phyloP scores from a whole-genome alignment of 202 grass and related monocot genomes.

The Eragrostis tef region DNA sequence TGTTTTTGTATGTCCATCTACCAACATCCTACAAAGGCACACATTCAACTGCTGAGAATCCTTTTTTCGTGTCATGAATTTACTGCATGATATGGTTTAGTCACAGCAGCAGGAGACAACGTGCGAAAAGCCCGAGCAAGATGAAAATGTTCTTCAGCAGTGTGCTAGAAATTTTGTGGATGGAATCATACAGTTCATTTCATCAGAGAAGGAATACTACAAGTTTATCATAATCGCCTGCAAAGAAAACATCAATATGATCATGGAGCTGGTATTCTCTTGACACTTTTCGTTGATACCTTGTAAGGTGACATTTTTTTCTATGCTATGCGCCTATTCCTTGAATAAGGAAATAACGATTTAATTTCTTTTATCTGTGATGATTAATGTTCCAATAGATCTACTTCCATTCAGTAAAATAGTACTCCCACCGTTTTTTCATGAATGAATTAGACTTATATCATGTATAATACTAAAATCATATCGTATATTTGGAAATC shows the following conservation, averaged over 20 bases:
- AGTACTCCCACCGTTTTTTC: neutral
- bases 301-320: neutral
- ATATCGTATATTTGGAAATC: neutral
- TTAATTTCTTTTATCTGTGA: neutral
- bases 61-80: neutral
- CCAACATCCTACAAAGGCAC: neutral
- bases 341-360: neutral
- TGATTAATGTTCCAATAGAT: neutral
- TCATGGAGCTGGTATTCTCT: slow-evolving; percentile 33
- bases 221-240: slow-evolving; percentile 33
- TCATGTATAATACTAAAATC: neutral
- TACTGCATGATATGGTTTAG: neutral
- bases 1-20: neutral
- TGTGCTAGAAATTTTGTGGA: slow-evolving; percentile 31
- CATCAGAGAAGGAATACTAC: slow-evolving; percentile 37
- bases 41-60: neutral
- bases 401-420: neutral
- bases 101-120: neutral
- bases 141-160: neutral
- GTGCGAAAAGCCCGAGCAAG: neutral
- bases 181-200: slow-evolving; percentile 38
- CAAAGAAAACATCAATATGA: slow-evolving; percentile 37
- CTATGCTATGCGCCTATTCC: neutral
- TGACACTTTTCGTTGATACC: neutral
- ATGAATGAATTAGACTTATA: neutral